Evolutionary conservation across 2,329 filamentous ascomycete genomes (phyloP), one percentile per base, ranked within the genome.

Genomic region (Neofusicoccum ribis): DNA sequence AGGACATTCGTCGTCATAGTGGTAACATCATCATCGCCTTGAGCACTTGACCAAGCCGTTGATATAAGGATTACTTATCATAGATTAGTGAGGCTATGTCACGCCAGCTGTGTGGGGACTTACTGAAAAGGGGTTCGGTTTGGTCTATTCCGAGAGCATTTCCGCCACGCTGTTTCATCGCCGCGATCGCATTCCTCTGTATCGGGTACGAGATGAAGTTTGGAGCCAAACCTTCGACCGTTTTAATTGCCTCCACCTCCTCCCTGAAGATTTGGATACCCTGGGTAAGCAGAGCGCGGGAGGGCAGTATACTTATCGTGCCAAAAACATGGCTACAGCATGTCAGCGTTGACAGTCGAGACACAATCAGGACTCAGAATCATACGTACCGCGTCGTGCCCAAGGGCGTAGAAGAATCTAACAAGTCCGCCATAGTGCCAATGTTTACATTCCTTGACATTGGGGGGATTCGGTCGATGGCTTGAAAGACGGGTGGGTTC

Each of bases 351-450:
- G n/a, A 11, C 11, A 54, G 15, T 8, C 3, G n/a, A 54, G 11
- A 14, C 1, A n/a, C 11, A 44, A 60, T 37, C 36, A 3, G 36
- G 12, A 37, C 7, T 7, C 5, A 23, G 63, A 20, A 52, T 9
- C 20, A 20, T 20, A 41, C 43, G 41, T 71, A 8, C 56, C 41
- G 39, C 15, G 31, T 46, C 27, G 27, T 17, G 5, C 37, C 37
- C 2, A 27, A 43, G 20, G 66, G 3, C 61, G 65, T 3, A 69
- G 36, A 9, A 68, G 68, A 5, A 65, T 66, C 1, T 66, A 69
- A 1, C 50, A 72, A 66, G 15, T 66, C 61, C 3, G 72, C 71
- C 69, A 73, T 73, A 39, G 71, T 71, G 7, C 66, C 68, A 20
- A 73, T 56, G 4, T 67, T 64, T 2, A 68, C 71, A 9, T 64